These are phyloP conservation scores for Macrolepiota albuminosa DNA, from an alignment of 768 basidiomycete genomes.

Conservation along the genomic window DNA sequence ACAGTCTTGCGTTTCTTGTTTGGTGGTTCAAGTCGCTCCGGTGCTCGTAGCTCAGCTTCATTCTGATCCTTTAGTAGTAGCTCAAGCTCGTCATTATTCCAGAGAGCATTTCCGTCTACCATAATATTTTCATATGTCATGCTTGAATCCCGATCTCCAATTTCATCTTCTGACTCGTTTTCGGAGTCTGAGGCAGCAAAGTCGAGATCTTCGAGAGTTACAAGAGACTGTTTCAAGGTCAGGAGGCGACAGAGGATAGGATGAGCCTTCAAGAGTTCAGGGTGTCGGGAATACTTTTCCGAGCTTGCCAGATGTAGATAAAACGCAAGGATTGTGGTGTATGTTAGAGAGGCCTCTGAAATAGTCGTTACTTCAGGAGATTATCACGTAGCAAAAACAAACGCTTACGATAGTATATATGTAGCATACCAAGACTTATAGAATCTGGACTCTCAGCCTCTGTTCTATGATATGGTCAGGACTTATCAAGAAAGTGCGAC, in stretches of 20 bases:
- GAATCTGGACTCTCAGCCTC: slow-evolving; percentile 43
- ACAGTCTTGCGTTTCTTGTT: slow-evolving; percentile 61
- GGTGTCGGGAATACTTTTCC: slow-evolving; percentile 56
- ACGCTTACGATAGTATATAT: slow-evolving; percentile 86
- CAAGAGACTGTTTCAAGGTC: slow-evolving; percentile 75
- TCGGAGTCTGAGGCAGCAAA: slow-evolving; percentile 44
- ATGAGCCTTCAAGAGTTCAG: slow-evolving; percentile 58
- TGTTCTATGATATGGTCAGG: slow-evolving; percentile 32
- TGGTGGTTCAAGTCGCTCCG: slow-evolving; percentile 32
- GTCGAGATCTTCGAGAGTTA: slow-evolving; percentile 82
- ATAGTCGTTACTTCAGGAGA: not conserved
- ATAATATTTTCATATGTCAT: slow-evolving; percentile 29
- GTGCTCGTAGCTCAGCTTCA: slow-evolving; percentile 12
- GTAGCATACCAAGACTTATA: slow-evolving; percentile 65
- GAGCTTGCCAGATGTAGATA: slow-evolving; percentile 83
- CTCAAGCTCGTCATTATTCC: slow-evolving; percentile 46
- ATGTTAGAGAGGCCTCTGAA: slow-evolving; percentile 84
- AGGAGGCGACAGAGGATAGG: slow-evolving; percentile 76
- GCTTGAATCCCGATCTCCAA: slow-evolving; percentile 30
- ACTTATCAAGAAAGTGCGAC: not conserved
- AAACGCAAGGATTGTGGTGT: slow-evolving; percentile 86
- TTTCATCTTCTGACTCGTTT: slow-evolving; percentile 39
- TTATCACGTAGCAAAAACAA: not conserved
- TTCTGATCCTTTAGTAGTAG: slow-evolving; percentile 47
- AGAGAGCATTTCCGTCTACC: slow-evolving; percentile 37